These are phyloP conservation scores for Cladosporium sp. DNA, from an alignment of 2,329 filamentous ascomycete species.

Conservation along the genomic window DNA sequence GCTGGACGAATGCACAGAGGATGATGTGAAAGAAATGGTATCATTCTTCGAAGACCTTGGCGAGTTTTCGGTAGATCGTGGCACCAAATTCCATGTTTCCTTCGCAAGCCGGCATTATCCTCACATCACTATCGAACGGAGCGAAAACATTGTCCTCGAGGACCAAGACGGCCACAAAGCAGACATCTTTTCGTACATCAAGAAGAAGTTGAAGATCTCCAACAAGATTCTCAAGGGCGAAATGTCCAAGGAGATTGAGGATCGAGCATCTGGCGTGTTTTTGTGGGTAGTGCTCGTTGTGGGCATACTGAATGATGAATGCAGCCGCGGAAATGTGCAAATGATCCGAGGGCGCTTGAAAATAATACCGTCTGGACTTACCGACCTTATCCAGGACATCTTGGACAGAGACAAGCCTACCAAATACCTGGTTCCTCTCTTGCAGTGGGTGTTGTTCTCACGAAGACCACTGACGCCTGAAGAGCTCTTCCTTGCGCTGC, in stretches of 20 bases:
- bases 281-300: slow-evolving; percentile 23
- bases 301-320: slow-evolving; percentile 13
- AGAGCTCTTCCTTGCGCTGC: slow-evolving; percentile 46
- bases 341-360: not conserved
- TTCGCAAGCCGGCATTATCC: not conserved
- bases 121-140: not conserved
- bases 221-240: not conserved
- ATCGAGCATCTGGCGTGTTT: slow-evolving; percentile 18
- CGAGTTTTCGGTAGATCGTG: not conserved
- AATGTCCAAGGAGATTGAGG: not conserved
- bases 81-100: not conserved
- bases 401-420: not conserved
- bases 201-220: slow-evolving; percentile 1
- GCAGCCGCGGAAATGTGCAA: slow-evolving; percentile 6
- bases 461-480: slow-evolving; percentile 43
- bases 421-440: slow-evolving; percentile 38
- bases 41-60: not conserved
- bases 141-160: not conserved
- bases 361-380: slow-evolving; percentile 4
- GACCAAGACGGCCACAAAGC: not conserved
- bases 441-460: slow-evolving; percentile 58
- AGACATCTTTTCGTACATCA: not conserved
- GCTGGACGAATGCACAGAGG: not conserved
- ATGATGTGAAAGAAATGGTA: not conserved
- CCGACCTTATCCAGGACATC: slow-evolving; percentile 14